Conservation (phyloP, 768 basidiomycete species). For the Phanerodontia chrysosporium region DNA sequence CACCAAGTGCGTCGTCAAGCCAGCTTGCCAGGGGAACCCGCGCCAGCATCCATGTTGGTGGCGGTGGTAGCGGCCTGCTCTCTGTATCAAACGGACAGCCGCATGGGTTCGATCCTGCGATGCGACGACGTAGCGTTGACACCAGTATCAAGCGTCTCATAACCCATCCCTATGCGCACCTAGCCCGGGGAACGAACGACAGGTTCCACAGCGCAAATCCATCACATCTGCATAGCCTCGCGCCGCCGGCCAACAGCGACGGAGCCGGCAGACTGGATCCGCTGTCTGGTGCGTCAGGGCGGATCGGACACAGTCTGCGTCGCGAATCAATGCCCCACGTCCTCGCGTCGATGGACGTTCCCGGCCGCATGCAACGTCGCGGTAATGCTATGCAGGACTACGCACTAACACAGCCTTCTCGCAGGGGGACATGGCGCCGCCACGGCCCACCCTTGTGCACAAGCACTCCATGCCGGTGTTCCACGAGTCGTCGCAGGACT, state of each 20-base stretch:
- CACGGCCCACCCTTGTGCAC: neutral
- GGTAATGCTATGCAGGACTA: neutral
- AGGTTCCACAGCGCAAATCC: neutral
- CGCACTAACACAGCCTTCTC: neutral
- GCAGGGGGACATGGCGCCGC: neutral
- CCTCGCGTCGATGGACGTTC: neutral
- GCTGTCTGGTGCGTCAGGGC: neutral
- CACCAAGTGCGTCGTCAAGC: neutral
- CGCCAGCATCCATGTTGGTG: neutral
- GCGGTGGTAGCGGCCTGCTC: neutral
- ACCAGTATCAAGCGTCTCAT: conserved; percentile 13
- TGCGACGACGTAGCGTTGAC: conserved; percentile 21
- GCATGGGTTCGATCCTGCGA: conserved; percentile 17
- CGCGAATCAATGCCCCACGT: conserved; percentile 7
- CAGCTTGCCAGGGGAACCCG: neutral
- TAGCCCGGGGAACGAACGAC: conserved; percentile 19
- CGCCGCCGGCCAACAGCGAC: neutral
- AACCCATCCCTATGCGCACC: conserved; percentile 24
- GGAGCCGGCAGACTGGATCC: neutral
- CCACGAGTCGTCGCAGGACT: conserved; percentile 8
- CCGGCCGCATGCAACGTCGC: neutral
- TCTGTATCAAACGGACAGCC: neutral
- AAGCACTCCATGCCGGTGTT: conserved; percentile 13
- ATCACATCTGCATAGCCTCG: neutral
- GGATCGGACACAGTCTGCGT: neutral